phyloP scores from a whole-genome alignment of 768 basidiomycete species.

The Tricholomella constricta region DNA sequence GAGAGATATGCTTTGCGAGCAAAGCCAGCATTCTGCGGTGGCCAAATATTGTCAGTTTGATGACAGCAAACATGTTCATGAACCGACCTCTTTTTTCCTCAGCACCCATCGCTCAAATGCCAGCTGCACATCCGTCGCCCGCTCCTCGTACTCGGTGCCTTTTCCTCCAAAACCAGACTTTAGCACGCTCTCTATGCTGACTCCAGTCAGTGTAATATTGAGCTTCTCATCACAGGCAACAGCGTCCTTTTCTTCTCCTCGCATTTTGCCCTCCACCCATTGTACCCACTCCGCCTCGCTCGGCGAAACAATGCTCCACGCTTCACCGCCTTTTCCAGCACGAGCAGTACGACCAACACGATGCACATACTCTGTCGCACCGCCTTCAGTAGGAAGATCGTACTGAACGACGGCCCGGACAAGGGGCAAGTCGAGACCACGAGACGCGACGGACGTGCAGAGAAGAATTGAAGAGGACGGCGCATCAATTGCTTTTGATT shows the following conservation, averaged over 20 bases:
- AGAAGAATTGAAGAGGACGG: slow-evolving; percentile 71
- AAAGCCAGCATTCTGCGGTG: slow-evolving; percentile 64
- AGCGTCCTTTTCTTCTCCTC: slow-evolving; percentile 39
- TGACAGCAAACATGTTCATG: neutral
- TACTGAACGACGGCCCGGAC: slow-evolving; percentile 95
- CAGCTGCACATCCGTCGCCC: slow-evolving; percentile 95
- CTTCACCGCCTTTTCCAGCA: slow-evolving; percentile 93
- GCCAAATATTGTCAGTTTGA: slow-evolving; percentile 3
- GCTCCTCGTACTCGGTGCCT: slow-evolving; percentile 75
- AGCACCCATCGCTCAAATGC: slow-evolving; percentile 95
- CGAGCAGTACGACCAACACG: slow-evolving; percentile 96
- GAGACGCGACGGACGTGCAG: slow-evolving; percentile 98
- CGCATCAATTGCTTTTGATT: slow-evolving; percentile 23
- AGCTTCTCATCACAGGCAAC: slow-evolving; percentile 31
- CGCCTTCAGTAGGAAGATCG: slow-evolving; percentile 96
- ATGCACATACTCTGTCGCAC: slow-evolving; percentile 95
- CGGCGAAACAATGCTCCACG: slow-evolving; percentile 90
- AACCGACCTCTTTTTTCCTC: slow-evolving; percentile 63
- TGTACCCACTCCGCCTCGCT: slow-evolving; percentile 88
- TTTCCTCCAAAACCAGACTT: slow-evolving; percentile 85
- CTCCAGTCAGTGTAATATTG: slow-evolving; percentile 55
- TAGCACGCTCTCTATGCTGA: slow-evolving; percentile 71
- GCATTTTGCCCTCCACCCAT: slow-evolving; percentile 88
- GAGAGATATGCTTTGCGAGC: slow-evolving; percentile 89
- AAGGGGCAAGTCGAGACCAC: slow-evolving; percentile 93